Conservation (phyloP, 208 protist species). For the Hexamita inflata region DNA sequence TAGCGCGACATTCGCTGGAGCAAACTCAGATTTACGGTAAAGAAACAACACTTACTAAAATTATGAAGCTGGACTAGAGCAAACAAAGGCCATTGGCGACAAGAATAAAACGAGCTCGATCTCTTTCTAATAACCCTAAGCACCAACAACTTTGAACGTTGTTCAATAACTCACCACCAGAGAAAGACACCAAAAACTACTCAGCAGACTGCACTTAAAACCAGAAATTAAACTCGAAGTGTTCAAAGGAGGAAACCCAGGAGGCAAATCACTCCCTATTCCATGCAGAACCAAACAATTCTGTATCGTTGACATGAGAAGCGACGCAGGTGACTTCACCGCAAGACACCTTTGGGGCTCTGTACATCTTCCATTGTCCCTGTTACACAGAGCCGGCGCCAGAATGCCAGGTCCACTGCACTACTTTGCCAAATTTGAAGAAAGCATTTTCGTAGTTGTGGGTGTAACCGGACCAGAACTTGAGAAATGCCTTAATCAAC, state of each 20-base stretch:
- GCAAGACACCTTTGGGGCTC: not conserved
- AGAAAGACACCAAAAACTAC: not conserved
- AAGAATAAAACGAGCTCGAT: not conserved
- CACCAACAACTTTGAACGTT: not conserved
- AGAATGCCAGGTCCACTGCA: constrained; percentile 8
- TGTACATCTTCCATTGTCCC: not conserved
- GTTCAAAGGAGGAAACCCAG: not conserved
- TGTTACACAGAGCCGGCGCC: not conserved
- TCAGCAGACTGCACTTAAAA: not conserved
- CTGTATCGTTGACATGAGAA: not conserved
- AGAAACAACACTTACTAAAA: not conserved
- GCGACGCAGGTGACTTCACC: not conserved
- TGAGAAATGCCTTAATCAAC: not conserved
- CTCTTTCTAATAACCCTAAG: not conserved
- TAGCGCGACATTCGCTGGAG: not conserved
- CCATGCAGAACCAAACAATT: constrained; percentile 5
- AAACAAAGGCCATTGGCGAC: not conserved
- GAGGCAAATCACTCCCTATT: not conserved
- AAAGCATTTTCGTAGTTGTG: not conserved
- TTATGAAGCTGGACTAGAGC: not conserved
- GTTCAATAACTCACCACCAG: constrained; percentile 6
- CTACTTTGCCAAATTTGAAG: constrained; percentile 22
- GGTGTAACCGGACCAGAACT: not conserved
- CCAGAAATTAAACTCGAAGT: constrained; percentile 3
- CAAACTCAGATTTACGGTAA: not conserved